Evolutionary conservation across 306 rosid genomes (phyloP), one percentile per base, ranked within the genome.

Genomic region (Pterocarpus macrocarpus): DNA sequence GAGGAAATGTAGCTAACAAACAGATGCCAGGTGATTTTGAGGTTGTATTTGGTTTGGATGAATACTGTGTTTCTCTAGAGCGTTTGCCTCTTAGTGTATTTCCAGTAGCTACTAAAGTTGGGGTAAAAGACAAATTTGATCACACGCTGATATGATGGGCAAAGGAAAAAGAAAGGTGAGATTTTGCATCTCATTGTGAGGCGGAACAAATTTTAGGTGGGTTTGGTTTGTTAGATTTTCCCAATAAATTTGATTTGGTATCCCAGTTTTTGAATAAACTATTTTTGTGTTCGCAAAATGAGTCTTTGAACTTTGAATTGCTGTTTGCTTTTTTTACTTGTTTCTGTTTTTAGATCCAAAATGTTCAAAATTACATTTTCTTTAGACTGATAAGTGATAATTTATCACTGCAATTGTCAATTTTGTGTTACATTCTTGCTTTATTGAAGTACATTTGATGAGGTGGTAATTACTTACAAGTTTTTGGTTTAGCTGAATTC

Each of bases 401-500:
- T 22, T 22, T 22, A 22, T 22, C 28, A 38, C 33, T 64, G 73
- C 68, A 70, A 30, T 15, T 17, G 5, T 75, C 4, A 34, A 15
- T 77, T 47, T 50, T 17, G 32, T 63, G 10, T 75, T 64, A 9
- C 36, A 76, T 86, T 55, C 3, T 38, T 39, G 57, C 57, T 14
- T 69, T 75, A 47, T 8, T 79, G 45, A 74, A 15, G 63, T 52
- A 12, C 16, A 43, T 28, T 74, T 74, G 41, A 10, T 11, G 69
- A 76, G 2, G 0, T 65, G 14, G 5, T 81, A 63, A 34, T 9
- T 39, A 22, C 65, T 78, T 81, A 5, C 61, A 22, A 61, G 5
- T 63, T 55, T 65, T 52, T 47, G 28, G n/a, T 69, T 78, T 49
- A 86, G 89, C 73, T 86, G 69, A 91, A 93, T 90, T 91, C 95